These are phyloP conservation scores for Tylopilus sp. DNA, from an alignment of 768 basidiomycete species.

Conservation along the genomic window DNA sequence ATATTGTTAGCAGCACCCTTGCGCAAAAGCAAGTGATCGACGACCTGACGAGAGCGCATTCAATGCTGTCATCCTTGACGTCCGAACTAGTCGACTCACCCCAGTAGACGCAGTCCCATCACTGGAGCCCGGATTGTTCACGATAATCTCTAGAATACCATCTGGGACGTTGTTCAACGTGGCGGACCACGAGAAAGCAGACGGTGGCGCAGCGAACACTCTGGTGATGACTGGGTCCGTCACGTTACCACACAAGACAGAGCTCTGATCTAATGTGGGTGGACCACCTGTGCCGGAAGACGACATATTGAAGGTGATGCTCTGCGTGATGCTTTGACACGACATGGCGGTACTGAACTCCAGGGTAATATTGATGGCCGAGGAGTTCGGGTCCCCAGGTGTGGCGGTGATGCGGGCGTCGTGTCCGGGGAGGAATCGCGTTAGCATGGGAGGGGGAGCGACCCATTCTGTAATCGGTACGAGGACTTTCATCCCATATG, in stretches of 20 bases:
- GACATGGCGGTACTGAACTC: slow-evolving; percentile 81
- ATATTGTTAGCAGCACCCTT: slow-evolving; percentile 75
- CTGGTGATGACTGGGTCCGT: slow-evolving; percentile 44
- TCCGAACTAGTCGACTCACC: slow-evolving; percentile 38
- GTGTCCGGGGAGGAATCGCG: slow-evolving; percentile 82
- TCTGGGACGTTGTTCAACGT: slow-evolving; percentile 76
- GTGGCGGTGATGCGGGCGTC: slow-evolving; percentile 63
- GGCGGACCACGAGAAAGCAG: slow-evolving; percentile 70
- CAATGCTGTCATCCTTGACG: neutral
- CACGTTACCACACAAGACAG: slow-evolving; percentile 46
- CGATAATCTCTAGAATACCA: slow-evolving; percentile 72
- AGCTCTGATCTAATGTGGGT: slow-evolving; percentile 49
- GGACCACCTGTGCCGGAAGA: slow-evolving; percentile 57
- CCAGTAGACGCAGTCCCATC: slow-evolving; percentile 46
- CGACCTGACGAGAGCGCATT: slow-evolving; percentile 36
- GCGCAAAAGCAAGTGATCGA: slow-evolving; percentile 76
- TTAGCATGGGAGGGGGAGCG: slow-evolving; percentile 66
- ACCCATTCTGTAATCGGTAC: slow-evolving; percentile 71
- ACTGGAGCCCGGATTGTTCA: slow-evolving; percentile 52
- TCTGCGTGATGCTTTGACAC: slow-evolving; percentile 62
- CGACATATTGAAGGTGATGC: slow-evolving; percentile 64
- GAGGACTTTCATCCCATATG: slow-evolving; percentile 78
- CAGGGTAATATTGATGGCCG: slow-evolving; percentile 59
- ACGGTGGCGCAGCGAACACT: slow-evolving; percentile 53
- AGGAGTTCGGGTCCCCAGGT: slow-evolving; percentile 44